phyloP scores from a whole-genome alignment of 495 filamentous ascomycete genomes.

The Pseudevernia furfuracea region DNA sequence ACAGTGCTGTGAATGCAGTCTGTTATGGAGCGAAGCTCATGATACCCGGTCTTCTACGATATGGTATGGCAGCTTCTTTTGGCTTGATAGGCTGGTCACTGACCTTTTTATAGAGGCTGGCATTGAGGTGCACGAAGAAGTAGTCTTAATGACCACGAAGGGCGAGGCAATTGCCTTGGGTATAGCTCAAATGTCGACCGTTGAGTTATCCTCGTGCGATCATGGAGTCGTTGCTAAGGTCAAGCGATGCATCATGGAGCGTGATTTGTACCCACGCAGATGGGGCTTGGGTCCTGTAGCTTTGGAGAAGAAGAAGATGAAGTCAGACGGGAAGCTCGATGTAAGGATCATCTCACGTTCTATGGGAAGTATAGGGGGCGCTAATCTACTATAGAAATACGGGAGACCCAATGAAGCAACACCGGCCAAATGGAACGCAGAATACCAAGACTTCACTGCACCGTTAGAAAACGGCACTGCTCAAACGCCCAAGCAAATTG shows the following conservation, averaged over 20 bases:
- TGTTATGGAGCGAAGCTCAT: constrained; percentile 98
- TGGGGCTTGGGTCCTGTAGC: constrained; percentile 93
- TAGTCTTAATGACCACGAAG: constrained; percentile 97
- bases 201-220: constrained; percentile 83
- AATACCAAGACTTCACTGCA: constrained; percentile 80
- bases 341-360: constrained; percentile 36
- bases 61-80: constrained; percentile 48
- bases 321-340: constrained; percentile 93
- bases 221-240: constrained; percentile 96
- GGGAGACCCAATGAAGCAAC: constrained; percentile 86
- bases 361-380: neutral
- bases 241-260: constrained; percentile 98
- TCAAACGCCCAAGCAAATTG: constrained; percentile 15
- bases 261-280: constrained; percentile 86
- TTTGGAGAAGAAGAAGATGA: constrained; percentile 96
- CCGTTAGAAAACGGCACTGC: constrained; percentile 39
- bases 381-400: constrained; percentile 57
- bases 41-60: constrained; percentile 89
- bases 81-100: constrained; percentile 28
- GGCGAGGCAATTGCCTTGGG: constrained; percentile 94
- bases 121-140: constrained; percentile 84
- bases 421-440: constrained; percentile 78
- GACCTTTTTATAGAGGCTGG: constrained; percentile 52
- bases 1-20: constrained; percentile 88
- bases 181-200: constrained; percentile 91